These are phyloP conservation scores for Acanthamoeba comandoni DNA, from an alignment of 208 protist species.

Conservation along the genomic window DNA sequence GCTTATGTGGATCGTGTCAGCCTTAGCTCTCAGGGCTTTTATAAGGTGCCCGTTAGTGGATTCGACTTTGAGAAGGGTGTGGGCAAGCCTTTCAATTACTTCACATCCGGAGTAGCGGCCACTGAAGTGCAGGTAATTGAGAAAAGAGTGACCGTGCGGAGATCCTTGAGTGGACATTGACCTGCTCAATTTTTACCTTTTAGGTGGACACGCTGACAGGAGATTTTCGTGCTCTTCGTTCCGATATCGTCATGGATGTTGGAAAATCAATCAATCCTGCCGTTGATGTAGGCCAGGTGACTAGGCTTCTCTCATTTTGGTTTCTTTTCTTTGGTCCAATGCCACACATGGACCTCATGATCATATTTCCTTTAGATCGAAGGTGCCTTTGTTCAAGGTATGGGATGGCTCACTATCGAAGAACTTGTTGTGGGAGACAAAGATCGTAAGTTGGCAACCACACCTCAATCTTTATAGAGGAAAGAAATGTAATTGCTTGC, in stretches of 20 bases:
- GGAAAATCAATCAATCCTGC: conserved; percentile 86
- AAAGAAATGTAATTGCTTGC: not conserved
- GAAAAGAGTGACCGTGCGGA: not conserved
- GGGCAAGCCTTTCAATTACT: conserved; percentile 88
- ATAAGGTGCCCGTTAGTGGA: conserved; percentile 75
- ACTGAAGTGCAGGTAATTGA: conserved; percentile 85
- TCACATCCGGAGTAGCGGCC: conserved; percentile 84
- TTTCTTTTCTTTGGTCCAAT: not conserved
- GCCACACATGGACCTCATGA: not conserved
- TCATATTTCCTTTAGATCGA: conserved; percentile 73
- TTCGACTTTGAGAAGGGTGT: conserved; percentile 79
- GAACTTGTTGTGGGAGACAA: conserved; percentile 81
- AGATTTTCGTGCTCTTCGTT: conserved; percentile 73
- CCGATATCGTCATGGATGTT: conserved; percentile 87
- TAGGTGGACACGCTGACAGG: conserved; percentile 88
- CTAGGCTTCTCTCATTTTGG: not conserved
- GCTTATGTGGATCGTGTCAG: conserved; percentile 85
- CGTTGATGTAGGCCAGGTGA: conserved; percentile 87
- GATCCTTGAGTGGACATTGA: not conserved
- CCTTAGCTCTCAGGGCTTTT: conserved; percentile 88
- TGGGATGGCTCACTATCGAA: conserved; percentile 87
- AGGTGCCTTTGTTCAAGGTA: conserved; percentile 89
- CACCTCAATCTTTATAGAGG: not conserved
- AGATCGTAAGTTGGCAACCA: conserved; percentile 5
- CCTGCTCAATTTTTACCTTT: conserved; percentile 36